These are phyloP conservation scores for Fistulifera pelliculosa DNA, from an alignment of 108 stramenopile genomes.

Conservation along the genomic window DNA sequence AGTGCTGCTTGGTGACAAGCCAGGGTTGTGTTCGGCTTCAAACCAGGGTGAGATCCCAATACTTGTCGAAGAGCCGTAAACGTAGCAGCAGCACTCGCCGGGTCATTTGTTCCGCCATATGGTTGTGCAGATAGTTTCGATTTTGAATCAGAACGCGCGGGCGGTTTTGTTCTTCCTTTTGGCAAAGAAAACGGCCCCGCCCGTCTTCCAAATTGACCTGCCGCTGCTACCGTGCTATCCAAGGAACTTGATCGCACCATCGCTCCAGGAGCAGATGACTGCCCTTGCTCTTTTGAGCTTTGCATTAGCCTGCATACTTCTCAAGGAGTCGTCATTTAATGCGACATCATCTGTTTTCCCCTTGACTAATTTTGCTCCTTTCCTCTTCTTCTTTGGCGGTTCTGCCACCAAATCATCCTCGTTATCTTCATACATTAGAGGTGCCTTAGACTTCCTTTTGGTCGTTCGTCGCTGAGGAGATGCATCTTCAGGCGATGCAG, in stretches of 20 bases:
- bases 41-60: conserved; percentile 7
- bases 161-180: background rate
- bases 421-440: conserved; percentile 4
- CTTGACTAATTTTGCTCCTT: conserved; percentile 1
- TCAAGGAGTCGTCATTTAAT: background rate
- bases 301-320: too few species aligned
- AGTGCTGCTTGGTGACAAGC: conserved; percentile 18
- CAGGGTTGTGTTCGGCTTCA: conserved; percentile 20
- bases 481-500: conserved; percentile 4
- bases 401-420: conserved; percentile 11
- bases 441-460: conserved; percentile 13
- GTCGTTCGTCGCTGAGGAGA: conserved; percentile 13
- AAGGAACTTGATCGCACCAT: background rate
- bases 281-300: background rate
- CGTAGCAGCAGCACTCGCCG: too few species aligned
- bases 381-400: conserved; percentile 7
- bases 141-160: background rate
- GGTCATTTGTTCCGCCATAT: too few species aligned
- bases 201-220: conserved; percentile 15
- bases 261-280: background rate
- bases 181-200: background rate
- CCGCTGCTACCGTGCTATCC: conserved; percentile 7
- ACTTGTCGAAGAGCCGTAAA: background rate
- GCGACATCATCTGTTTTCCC: conserved; percentile 1
- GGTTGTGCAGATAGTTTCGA: background rate